These are phyloP conservation scores for Letharia columbiana DNA, from an alignment of 495 filamentous ascomycete genomes.

Conservation along the genomic window DNA sequence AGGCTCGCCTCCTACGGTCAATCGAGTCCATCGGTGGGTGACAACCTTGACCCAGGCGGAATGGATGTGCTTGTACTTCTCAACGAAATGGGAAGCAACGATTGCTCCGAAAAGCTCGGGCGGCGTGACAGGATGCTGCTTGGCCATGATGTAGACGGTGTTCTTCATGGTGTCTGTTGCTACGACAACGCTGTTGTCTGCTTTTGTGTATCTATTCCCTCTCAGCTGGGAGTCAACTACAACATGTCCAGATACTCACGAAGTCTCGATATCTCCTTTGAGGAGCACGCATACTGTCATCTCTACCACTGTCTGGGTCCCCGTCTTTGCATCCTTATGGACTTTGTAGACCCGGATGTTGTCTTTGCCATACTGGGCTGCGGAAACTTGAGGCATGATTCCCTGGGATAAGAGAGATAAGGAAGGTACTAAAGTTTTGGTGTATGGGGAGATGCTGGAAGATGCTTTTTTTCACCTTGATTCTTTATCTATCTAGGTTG, in stretches of 20 bases:
- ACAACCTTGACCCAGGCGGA: constrained; percentile 69
- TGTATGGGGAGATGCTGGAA: background rate
- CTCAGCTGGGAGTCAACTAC: constrained; percentile 11
- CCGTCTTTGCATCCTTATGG: constrained; percentile 63
- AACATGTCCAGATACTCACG: constrained; percentile 44
- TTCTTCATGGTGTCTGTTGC: constrained; percentile 98
- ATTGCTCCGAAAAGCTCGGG: constrained; percentile 87
- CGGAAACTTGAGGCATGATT: constrained; percentile 42
- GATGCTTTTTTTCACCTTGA: background rate
- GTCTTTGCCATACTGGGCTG: constrained; percentile 89
- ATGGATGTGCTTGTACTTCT: constrained; percentile 80
- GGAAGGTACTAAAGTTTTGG: background rate
- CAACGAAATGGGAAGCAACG: constrained; percentile 78
- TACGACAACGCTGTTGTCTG: constrained; percentile 92
- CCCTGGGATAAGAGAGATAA: constrained; percentile 1
- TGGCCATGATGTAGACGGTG: constrained; percentile 88
- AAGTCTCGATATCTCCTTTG: constrained; percentile 82
- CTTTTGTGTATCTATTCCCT: constrained; percentile 65
- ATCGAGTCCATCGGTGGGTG: constrained; percentile 87
- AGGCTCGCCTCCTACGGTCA: constrained; percentile 75
- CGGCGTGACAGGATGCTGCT: constrained; percentile 85
- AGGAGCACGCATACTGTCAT: constrained; percentile 89
- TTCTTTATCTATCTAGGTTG: background rate
- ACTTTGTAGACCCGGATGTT: constrained; percentile 98
- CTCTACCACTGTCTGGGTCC: constrained; percentile 77